Conservation (phyloP, 345 rosid species). For the Aegle marmelos region DNA sequence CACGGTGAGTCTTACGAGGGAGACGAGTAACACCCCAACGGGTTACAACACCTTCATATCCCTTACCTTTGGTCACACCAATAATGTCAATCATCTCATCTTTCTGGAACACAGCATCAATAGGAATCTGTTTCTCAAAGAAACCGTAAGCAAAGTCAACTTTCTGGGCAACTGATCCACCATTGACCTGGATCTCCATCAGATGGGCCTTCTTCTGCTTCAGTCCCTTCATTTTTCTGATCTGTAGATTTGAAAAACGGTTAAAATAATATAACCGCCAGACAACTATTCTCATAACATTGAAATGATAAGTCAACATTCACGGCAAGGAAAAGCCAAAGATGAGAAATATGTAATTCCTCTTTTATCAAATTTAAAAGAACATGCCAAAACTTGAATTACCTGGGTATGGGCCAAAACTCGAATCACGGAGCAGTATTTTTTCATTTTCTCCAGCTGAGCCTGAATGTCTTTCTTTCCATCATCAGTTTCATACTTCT, state of each 20-base stretch:
- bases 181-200: conserved; percentile 93
- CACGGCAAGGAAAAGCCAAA: not conserved
- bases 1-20: conserved; percentile 92
- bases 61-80: conserved; percentile 93
- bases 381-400: too few species aligned
- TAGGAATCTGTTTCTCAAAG: conserved; percentile 82
- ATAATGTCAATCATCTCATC: conserved; percentile 94
- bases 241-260: conserved; percentile 25
- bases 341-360: not conserved
- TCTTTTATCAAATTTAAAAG: not conserved
- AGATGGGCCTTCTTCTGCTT: conserved; percentile 95
- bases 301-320: not conserved
- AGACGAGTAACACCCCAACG: conserved; percentile 98
- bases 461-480: conserved; percentile 60
- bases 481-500: conserved; percentile 62
- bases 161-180: conserved; percentile 70
- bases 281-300: not conserved
- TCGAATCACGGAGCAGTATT: conserved; percentile 72
- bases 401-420: conserved; percentile 92
- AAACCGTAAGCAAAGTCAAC: conserved; percentile 77
- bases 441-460: conserved; percentile 85
- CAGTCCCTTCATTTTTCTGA: conserved; percentile 80
- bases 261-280: not conserved
- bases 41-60: conserved; percentile 90
- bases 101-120: conserved; percentile 82